A percentile compares a stretch with the other conserved stretches of the same genome.
Conservation (phyloP, 179 eudicot genomes). For the Sideroxylon spinosum region DNA sequence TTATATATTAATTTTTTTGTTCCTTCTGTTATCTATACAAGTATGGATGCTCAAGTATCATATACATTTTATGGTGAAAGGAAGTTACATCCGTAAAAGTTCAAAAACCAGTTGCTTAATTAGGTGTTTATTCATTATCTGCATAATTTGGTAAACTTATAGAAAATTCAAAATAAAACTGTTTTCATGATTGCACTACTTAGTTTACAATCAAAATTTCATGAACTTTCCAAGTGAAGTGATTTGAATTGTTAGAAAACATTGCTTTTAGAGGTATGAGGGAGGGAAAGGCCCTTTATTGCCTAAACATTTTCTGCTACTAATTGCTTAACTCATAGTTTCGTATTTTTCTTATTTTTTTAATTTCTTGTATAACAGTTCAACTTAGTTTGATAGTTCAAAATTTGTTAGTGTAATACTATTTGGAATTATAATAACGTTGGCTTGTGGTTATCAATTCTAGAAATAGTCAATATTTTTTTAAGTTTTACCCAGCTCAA, state of each 20-base stretch:
- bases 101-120: conserved; percentile 75
- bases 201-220: background rate
- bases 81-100: conserved; percentile 83
- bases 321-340: too few relatives aligned
- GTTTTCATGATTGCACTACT: background rate
- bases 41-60: conserved; percentile 98
- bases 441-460: conserved; percentile 6
- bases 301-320: too few relatives aligned
- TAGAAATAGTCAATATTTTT: background rate
- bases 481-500: too few relatives aligned
- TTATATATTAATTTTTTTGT: background rate
- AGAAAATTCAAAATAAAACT: background rate
- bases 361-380: background rate
- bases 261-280: background rate
- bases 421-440: background rate
- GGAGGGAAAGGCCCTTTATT: background rate
- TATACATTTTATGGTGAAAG: conserved; percentile 91
- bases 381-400: background rate
- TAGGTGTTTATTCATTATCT: conserved; percentile 44
- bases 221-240: too few relatives aligned
- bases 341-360: background rate
- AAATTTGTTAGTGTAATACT: background rate
- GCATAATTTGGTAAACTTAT: background rate
- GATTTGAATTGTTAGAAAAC: background rate
- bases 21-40: conserved; percentile 29